These are phyloP conservation scores for Hibiscus syriacus DNA, from an alignment of 345 rosid genomes.

Conservation along the genomic window DNA sequence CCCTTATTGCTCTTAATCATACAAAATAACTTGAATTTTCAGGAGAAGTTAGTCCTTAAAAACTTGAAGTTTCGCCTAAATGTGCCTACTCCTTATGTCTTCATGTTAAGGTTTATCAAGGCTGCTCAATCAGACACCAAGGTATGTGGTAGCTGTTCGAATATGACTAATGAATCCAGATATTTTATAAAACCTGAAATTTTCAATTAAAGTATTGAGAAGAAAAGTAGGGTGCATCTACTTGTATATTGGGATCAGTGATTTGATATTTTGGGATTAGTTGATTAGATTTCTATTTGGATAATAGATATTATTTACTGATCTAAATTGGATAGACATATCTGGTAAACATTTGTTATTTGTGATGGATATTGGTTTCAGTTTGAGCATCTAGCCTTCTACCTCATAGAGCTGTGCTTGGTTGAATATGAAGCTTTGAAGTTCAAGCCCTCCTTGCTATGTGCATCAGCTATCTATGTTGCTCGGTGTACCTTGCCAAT, in stretches of 20 bases:
- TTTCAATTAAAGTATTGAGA: no score
- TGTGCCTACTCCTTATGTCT: slow-evolving; percentile 78
- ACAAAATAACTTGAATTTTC: slow-evolving; percentile 22
- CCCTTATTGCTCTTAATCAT: not conserved
- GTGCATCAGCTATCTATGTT: slow-evolving; percentile 84
- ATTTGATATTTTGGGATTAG: not conserved
- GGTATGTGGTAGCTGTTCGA: slow-evolving; percentile 30
- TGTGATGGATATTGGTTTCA: slow-evolving; percentile 22
- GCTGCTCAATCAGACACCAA: slow-evolving; percentile 76
- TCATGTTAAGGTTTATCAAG: slow-evolving; percentile 89
- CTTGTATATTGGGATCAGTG: not conserved
- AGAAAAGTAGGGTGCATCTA: no score
- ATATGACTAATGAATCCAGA: no score
- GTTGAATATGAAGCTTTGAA: slow-evolving; percentile 72
- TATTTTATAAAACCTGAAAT: no score
- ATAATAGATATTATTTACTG: no score
- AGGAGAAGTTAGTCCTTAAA: slow-evolving; percentile 79
- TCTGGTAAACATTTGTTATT: not conserved
- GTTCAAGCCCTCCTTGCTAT: slow-evolving; percentile 73
- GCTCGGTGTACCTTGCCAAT: slow-evolving; percentile 64
- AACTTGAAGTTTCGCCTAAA: slow-evolving; percentile 80
- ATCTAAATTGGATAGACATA: not conserved
- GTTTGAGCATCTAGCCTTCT: slow-evolving; percentile 82
- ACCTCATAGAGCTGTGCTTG: slow-evolving; percentile 75
- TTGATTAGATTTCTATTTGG: not conserved